Conservation (phyloP, 2,329 filamentous ascomycete genomes). For the Penicillium capsulatum region DNA sequence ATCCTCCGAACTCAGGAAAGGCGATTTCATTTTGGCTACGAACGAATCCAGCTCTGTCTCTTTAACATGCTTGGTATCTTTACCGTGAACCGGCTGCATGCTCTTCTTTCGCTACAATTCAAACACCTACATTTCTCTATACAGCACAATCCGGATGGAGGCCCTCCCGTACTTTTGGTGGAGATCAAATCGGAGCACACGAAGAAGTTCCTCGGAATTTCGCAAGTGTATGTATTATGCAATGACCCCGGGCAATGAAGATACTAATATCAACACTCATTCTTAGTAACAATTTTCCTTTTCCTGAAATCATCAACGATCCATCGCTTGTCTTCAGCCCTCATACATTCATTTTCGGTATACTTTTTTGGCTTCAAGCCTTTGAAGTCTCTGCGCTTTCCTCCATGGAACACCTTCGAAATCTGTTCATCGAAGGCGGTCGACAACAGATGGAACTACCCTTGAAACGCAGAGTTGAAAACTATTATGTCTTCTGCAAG, state of each 20-base stretch:
- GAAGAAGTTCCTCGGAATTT: slow-evolving; percentile 12
- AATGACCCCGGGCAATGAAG: background rate
- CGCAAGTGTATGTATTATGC: slow-evolving; percentile 7
- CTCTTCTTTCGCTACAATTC: slow-evolving; percentile 13
- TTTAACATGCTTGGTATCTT: slow-evolving; percentile 15
- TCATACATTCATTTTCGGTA: slow-evolving; percentile 10
- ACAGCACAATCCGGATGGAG: slow-evolving; percentile 10
- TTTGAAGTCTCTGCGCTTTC: slow-evolving; percentile 9
- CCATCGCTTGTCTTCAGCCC: slow-evolving; percentile 12
- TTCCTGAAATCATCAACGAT: slow-evolving; percentile 14
- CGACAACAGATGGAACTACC: slow-evolving; percentile 9
- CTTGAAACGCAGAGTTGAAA: slow-evolving; percentile 6
- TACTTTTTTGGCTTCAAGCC: slow-evolving; percentile 10
- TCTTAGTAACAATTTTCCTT: slow-evolving; percentile 11
- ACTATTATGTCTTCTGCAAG: slow-evolving; percentile 12
- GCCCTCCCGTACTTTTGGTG: slow-evolving; percentile 12
- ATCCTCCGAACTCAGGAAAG: slow-evolving; percentile 17
- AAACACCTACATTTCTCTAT: slow-evolving; percentile 15
- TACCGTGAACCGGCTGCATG: slow-evolving; percentile 11
- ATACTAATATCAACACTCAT: slow-evolving; percentile 2
- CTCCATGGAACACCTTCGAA: slow-evolving; percentile 12
- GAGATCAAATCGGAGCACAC: slow-evolving; percentile 11
- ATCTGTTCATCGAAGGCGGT: slow-evolving; percentile 7
- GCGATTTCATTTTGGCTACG: slow-evolving; percentile 15
- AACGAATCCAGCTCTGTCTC: slow-evolving; percentile 16